Evolutionary conservation across 1,139 yeast species (phyloP), one percentile per base, ranked within the genome.

Genomic region (Scheffersomyces illinoinensis): DNA sequence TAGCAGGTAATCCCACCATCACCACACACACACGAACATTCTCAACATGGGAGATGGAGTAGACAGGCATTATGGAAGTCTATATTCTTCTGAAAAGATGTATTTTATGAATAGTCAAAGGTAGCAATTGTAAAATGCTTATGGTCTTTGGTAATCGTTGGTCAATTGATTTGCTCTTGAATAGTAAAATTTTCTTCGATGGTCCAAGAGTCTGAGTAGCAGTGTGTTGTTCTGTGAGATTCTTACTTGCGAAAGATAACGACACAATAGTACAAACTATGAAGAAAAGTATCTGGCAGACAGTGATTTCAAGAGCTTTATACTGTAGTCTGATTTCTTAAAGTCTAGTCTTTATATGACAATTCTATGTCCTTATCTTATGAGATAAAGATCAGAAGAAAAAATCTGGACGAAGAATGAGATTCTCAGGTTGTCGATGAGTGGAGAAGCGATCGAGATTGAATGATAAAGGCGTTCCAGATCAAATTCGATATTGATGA

Each of bases 21-120:
- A 89, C 88, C 56, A 89, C 93, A 74, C 93, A 89, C 47, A 89
- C 86, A 61, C 90, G 79, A 53, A 88, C 83, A 68, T 88, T 88
- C 65, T 87, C 90, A 52, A 86, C 90, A 67, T 88, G 91, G 20
- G 91, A 85, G 39, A 88, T 85, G 5, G 89, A 84, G 69, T 86
- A 86, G n/a, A 87, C 89, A n/a, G 91, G 90, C 93, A 88, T 88
- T 39, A 46, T 64, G 54, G 23, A 39, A 26, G 20, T 52, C 8
- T 24, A 24, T 24, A 24, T 6, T 5, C 33, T 24, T 4, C 10
- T 24, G 43, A 5, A 24, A 33, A 10, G 17, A 2, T 33, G 17
- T 4, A 17, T 24, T 2, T 24, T 24, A 5, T 24, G 43, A 33
- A 33, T 33, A 17, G 5, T 33, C 43, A 33, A 33, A 14, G 12